Conservation (phyloP, 1,139 yeast genomes). For the Debaryomycetaceae sp. region DNA sequence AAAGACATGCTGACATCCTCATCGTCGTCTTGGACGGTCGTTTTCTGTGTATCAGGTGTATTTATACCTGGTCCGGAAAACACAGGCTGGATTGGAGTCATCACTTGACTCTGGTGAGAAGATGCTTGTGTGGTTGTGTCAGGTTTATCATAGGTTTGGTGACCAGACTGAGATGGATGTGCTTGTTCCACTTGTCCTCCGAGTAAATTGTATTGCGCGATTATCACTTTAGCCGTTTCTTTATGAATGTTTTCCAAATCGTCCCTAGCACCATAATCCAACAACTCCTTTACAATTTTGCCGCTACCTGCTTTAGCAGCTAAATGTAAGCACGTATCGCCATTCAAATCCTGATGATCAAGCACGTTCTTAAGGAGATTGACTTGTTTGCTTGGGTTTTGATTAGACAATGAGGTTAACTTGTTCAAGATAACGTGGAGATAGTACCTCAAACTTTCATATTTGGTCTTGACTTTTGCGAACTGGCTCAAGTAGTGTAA, state of each 20-base stretch:
- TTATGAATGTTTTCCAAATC: conserved; percentile 39
- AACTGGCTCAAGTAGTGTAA: conserved; percentile 69
- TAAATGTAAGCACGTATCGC: conserved; percentile 66
- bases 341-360: conserved; percentile 66
- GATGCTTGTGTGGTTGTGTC: conserved; percentile 1
- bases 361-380: conserved; percentile 58
- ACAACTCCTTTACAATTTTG: conserved; percentile 36
- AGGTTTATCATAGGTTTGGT: not conserved
- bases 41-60: conserved; percentile 48
- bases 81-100: conserved; percentile 39
- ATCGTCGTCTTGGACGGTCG: conserved; percentile 44
- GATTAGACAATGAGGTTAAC: conserved; percentile 29
- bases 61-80: conserved; percentile 21
- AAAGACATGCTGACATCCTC: conserved; percentile 29
- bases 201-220: conserved; percentile 24
- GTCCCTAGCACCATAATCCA: conserved; percentile 47
- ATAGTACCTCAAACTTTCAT: conserved; percentile 40
- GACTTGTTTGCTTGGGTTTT: conserved; percentile 25
- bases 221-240: conserved; percentile 35
- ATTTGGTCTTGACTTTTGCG: conserved; percentile 48
- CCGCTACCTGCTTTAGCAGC: conserved; percentile 47
- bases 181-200: conserved; percentile 2
- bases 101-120: conserved; percentile 9
- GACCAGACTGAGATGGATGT: conserved; percentile 1
- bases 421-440: conserved; percentile 37